These are phyloP conservation scores for Paecilomyces fulvus DNA, from an alignment of 2,329 filamentous ascomycete genomes.

Conservation along the genomic window DNA sequence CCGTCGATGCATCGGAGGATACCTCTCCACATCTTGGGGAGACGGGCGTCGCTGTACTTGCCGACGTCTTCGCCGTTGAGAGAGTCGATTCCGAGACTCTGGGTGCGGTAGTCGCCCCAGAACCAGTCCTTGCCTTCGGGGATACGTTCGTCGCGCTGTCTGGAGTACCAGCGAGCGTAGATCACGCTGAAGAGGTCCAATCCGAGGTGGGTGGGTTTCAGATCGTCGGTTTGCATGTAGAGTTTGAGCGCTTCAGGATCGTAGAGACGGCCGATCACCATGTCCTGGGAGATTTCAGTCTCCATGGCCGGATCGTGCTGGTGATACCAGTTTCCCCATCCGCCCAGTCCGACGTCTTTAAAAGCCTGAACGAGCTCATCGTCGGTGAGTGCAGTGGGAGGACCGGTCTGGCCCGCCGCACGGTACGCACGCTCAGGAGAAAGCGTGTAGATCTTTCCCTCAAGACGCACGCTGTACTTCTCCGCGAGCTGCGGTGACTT, in stretches of 20 bases:
- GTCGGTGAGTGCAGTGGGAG: constrained; percentile 16
- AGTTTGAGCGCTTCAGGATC: constrained; percentile 42
- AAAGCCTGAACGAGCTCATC: constrained; percentile 28
- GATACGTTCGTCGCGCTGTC: constrained; percentile 42
- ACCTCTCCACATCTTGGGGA: constrained; percentile 40
- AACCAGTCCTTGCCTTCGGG: constrained; percentile 42
- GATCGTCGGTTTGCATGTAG: constrained; percentile 22
- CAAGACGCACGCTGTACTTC: constrained; percentile 39
- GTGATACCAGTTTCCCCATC: constrained; percentile 46
- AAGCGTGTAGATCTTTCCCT: constrained; percentile 41
- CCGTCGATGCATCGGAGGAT: constrained; percentile 38
- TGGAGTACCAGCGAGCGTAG: constrained; percentile 41
- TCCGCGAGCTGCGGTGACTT: constrained; percentile 40
- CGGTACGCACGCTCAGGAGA: constrained; percentile 18
- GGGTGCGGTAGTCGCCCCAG: constrained; percentile 48
- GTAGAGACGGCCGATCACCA: constrained; percentile 47
- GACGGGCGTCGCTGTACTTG: constrained; percentile 35
- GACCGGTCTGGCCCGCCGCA: constrained; percentile 9
- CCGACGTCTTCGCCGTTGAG: constrained; percentile 48
- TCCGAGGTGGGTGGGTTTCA: constrained; percentile 30
- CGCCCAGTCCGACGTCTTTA: constrained; percentile 32
- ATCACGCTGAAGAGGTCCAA: constrained; percentile 40
- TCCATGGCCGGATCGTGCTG: constrained; percentile 34
- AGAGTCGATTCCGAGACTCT: constrained; percentile 47
- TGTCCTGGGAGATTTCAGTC: constrained; percentile 42